A percentile compares a stretch with the other conserved stretches of the same genome.
phyloP scores from a whole-genome alignment of 1,284 basidiomycete species.

The Boletus smithii region DNA sequence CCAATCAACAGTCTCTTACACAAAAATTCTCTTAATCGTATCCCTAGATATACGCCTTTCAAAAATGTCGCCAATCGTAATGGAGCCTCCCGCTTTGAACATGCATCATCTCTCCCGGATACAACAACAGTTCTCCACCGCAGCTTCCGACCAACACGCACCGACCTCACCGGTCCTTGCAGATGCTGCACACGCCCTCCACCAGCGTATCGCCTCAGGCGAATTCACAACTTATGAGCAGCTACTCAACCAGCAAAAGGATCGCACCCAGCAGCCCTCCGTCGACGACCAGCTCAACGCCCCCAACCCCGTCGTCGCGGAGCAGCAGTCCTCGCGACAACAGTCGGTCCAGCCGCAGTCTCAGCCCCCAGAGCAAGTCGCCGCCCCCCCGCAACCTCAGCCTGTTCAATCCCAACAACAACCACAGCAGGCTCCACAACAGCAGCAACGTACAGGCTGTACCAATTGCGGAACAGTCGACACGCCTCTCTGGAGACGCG shows the following conservation, averaged over 20 bases:
- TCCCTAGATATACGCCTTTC: slow-evolving; percentile 31
- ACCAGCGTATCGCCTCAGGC: slow-evolving; percentile 28
- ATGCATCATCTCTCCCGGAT: slow-evolving; percentile 46
- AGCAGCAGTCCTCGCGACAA: slow-evolving; percentile 18
- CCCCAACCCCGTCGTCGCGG: slow-evolving; percentile 12
- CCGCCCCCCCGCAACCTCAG: slow-evolving; percentile 22
- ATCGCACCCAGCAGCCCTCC: slow-evolving; percentile 22
- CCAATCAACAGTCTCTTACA: slow-evolving; percentile 22
- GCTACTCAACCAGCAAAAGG: slow-evolving; percentile 30
- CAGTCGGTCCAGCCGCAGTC: slow-evolving; percentile 18
- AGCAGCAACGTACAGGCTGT: slow-evolving; percentile 43
- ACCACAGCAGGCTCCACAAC: slow-evolving; percentile 27
- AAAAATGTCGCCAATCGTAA: slow-evolving; percentile 42
- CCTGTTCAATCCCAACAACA: slow-evolving; percentile 23
- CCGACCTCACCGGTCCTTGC: slow-evolving; percentile 32
- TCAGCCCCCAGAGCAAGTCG: slow-evolving; percentile 14
- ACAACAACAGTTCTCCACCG: slow-evolving; percentile 37
- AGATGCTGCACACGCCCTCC: slow-evolving; percentile 27
- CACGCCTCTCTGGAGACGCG: slow-evolving; percentile 81
- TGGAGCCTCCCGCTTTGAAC: slow-evolving; percentile 47
- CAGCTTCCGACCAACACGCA: slow-evolving; percentile 28
- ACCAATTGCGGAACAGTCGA: slow-evolving; percentile 69
- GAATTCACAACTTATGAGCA: slow-evolving; percentile 34
- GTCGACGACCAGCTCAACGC: slow-evolving; percentile 14
- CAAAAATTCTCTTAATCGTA: slow-evolving; percentile 29